Percentiles rank a stretch among this genome's conserved stretches.
Evolutionary conservation across 2,329 filamentous ascomycete species (phyloP).

Genomic region (Botrytis byssoidea): DNA sequence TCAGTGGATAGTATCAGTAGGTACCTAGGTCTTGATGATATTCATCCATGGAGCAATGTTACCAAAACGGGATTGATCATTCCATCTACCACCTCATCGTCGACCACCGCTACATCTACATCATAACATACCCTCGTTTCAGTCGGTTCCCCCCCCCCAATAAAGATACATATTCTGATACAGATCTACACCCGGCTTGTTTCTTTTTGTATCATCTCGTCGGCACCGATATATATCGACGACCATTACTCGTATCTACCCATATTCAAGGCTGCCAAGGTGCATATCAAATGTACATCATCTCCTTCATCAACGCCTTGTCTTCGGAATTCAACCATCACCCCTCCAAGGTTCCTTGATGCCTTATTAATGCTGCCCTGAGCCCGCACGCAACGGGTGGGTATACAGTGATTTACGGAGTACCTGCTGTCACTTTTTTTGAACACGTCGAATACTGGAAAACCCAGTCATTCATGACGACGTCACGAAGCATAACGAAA

Average conservation of each 20-base stretch:
- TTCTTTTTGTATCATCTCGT: neutral
- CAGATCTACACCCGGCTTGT: neutral
- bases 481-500: slow-evolving; percentile 7
- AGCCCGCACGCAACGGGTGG: neutral
- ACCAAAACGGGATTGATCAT: neutral
- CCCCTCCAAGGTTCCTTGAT: slow-evolving; percentile 9
- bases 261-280: slow-evolving; percentile 12
- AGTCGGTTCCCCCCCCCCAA: too few species aligned
- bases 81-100: neutral
- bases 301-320: slow-evolving; percentile 13
- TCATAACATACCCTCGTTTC: neutral
- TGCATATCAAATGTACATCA: slow-evolving; percentile 17
- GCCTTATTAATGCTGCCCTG: neutral
- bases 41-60: neutral
- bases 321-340: slow-evolving; percentile 4
- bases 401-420: neutral
- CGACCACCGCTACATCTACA: neutral
- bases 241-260: slow-evolving; percentile 4
- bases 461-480: slow-evolving; percentile 1
- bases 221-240: neutral
- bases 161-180: neutral
- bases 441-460: neutral
- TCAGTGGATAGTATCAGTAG: too few species aligned
- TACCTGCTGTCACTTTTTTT: neutral
- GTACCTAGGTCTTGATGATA: neutral